Evolutionary conservation across 768 basidiomycete genomes (phyloP).

Genomic region (Kondoa subrosea): DNA sequence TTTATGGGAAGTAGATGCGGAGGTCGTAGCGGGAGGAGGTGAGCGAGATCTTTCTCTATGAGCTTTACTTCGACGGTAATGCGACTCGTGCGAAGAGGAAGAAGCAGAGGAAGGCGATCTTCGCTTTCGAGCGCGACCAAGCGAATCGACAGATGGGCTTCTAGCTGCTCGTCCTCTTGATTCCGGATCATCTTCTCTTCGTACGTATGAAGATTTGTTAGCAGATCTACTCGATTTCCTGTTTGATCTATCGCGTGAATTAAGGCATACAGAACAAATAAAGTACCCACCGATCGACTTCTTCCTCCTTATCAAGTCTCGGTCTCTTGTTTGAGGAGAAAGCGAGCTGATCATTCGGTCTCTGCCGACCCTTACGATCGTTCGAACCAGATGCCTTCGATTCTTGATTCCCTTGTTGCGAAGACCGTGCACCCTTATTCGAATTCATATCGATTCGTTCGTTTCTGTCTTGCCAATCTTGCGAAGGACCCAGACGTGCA

Average conservation of each 20-base stretch:
- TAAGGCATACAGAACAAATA: not conserved
- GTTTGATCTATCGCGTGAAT: no score
- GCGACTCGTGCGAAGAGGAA: not conserved
- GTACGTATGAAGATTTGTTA: no score
- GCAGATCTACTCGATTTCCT: no score
- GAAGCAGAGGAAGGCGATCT: not conserved
- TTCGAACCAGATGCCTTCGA: not conserved
- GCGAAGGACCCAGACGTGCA: not conserved
- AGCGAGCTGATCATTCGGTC: not conserved
- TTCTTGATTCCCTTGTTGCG: not conserved
- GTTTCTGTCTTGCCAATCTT: not conserved
- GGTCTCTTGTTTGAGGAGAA: not conserved
- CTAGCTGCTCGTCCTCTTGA: not conserved
- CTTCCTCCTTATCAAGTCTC: no score
- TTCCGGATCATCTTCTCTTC: not conserved
- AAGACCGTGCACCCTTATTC: no score
- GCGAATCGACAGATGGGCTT: slow-evolving; percentile 5
- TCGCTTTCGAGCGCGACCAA: not conserved
- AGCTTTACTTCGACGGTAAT: not conserved
- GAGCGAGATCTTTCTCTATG: not conserved
- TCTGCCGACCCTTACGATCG: not conserved
- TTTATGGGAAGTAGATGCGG: no score
- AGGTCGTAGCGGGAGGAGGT: no score
- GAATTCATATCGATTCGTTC: not conserved
- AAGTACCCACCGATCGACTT: not conserved